phyloP scores from a whole-genome alignment of 345 rosid genomes.

The Citrus maxima region DNA sequence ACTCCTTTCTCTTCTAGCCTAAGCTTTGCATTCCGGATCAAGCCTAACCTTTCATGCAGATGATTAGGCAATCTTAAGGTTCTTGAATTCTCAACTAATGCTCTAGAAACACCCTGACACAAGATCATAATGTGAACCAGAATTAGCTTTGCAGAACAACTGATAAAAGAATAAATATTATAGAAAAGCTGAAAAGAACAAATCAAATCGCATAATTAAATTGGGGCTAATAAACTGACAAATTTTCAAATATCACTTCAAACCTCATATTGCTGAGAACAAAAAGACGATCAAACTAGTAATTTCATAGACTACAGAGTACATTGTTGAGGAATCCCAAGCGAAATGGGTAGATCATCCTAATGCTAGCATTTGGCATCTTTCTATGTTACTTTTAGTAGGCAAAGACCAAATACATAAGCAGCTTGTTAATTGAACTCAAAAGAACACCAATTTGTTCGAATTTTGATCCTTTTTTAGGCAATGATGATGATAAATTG shows the following conservation, averaged over 20 bases:
- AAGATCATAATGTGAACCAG: slow-evolving; percentile 10
- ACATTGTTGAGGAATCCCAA: not conserved
- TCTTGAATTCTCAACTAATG: slow-evolving; percentile 82
- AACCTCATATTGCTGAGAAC: not conserved
- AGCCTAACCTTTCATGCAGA: slow-evolving; percentile 79
- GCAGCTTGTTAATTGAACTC: not conserved
- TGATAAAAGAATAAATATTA: not conserved
- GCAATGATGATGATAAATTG: not conserved
- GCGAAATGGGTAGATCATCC: not conserved
- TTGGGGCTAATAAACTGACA: not conserved
- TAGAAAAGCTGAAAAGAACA: not conserved
- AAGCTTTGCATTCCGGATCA: slow-evolving; percentile 84
- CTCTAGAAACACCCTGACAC: slow-evolving; percentile 83
- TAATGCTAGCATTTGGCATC: not conserved
- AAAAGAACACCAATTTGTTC: not conserved
- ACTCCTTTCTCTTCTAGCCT: slow-evolving; percentile 85
- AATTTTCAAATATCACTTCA: not conserved
- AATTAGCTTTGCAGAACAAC: slow-evolving; percentile 14
- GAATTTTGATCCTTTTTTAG: not conserved
- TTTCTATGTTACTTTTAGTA: not conserved
- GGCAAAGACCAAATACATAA: not conserved
- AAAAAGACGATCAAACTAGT: not conserved
- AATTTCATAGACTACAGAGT: not conserved
- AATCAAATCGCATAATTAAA: not conserved
- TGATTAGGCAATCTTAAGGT: slow-evolving; percentile 83